These are phyloP conservation scores for Seiridium unicorne DNA, from an alignment of 2,329 filamentous ascomycete species.

Conservation along the genomic window DNA sequence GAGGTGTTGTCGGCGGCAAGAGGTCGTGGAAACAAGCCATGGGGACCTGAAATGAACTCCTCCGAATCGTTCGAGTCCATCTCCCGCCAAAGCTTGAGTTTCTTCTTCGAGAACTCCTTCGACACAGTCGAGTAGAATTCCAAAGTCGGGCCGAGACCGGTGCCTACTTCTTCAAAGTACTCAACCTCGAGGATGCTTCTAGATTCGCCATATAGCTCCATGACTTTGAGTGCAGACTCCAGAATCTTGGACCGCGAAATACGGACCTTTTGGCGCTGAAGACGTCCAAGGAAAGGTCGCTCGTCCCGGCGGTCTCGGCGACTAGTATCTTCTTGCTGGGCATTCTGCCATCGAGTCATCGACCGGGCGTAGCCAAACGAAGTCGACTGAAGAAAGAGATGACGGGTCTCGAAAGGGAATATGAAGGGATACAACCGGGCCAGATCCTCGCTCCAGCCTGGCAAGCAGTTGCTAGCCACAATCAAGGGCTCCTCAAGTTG, in stretches of 20 bases:
- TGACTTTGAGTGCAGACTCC: constrained; percentile 95
- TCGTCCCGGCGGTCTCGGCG: constrained; percentile 86
- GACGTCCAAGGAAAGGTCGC: constrained; percentile 82
- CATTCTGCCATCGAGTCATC: constrained; percentile 96
- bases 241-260: constrained; percentile 93
- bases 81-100: constrained; percentile 94
- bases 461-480: constrained; percentile 93
- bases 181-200: constrained; percentile 96
- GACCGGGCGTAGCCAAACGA: constrained; percentile 97
- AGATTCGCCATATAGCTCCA: constrained; percentile 97
- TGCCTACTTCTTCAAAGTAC: constrained; percentile 98
- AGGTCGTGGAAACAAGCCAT: constrained; percentile 88
- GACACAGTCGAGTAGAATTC: constrained; percentile 99
- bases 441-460: constrained; percentile 93
- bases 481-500: constrained; percentile 96
- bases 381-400: constrained; percentile 95
- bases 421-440: constrained; percentile 93
- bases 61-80: constrained; percentile 70
- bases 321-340: constrained; percentile 77
- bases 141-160: constrained; percentile 88
- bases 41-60: constrained; percentile 81
- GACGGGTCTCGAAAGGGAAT: constrained; percentile 96
- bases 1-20: constrained; percentile 80
- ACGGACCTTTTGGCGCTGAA: constrained; percentile 96
- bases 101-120: constrained; percentile 95